phyloP scores from a whole-genome alignment of 176 grass and related monocot species.

The Oryza punctata region DNA sequence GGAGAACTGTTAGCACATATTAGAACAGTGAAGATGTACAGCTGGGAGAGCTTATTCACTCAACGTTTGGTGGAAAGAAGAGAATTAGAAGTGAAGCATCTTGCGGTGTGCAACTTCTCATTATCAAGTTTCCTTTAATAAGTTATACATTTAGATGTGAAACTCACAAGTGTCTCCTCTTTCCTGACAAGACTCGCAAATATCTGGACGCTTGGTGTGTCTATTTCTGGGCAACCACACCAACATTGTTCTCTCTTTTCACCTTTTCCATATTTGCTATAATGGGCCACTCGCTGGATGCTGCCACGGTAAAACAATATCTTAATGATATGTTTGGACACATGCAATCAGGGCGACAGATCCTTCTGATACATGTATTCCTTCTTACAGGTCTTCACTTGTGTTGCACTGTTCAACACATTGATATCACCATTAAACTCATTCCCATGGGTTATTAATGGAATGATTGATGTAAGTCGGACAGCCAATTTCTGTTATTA shows the following conservation, averaged over 20 bases:
- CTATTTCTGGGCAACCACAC: constrained; percentile 97
- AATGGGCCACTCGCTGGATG: constrained; percentile 84
- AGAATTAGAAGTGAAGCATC: constrained; percentile 89
- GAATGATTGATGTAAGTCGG: constrained; percentile 92
- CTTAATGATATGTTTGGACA: constrained; percentile 28
- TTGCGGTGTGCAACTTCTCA: constrained; percentile 63
- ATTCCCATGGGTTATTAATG: constrained; percentile 98
- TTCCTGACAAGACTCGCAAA: constrained; percentile 81
- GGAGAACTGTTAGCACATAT: constrained; percentile 90
- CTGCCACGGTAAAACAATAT: constrained; percentile 82
- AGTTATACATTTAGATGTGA: background rate
- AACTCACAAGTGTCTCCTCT: constrained; percentile 31
- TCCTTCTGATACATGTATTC: constrained; percentile 22
- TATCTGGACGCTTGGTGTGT: constrained; percentile 99
- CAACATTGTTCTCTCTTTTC: constrained; percentile 91
- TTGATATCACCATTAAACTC: constrained; percentile 95
- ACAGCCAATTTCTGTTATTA: constrained; percentile 20
- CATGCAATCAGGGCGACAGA: constrained; percentile 21
- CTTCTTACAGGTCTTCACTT: constrained; percentile 91
- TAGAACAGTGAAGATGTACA: constrained; percentile 96
- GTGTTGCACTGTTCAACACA: constrained; percentile 96
- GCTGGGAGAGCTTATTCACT: constrained; percentile 86
- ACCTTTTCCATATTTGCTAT: constrained; percentile 87
- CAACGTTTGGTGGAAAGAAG: constrained; percentile 76
- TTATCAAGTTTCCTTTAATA: constrained; percentile 4